A percentile compares a stretch with the other conserved stretches of the same genome.
Conservation (phyloP, 1,139 yeast species). For the Candida buenavistaensis region DNA sequence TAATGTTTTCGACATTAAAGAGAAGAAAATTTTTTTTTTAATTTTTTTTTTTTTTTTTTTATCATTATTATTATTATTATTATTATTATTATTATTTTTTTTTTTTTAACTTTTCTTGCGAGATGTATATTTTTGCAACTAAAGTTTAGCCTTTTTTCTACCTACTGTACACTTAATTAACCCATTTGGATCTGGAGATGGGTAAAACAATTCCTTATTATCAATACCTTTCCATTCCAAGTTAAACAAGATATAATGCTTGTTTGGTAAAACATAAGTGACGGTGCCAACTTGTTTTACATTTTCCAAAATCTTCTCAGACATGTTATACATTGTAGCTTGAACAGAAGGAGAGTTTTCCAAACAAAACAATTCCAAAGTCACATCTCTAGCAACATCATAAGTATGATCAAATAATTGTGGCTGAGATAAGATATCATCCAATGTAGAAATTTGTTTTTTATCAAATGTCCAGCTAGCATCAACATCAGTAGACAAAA, state of each 20-base stretch:
- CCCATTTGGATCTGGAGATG: conserved; percentile 91
- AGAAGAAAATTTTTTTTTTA: conserved; percentile 1
- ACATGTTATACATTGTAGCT: conserved; percentile 95
- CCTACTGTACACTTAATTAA: conserved; percentile 83
- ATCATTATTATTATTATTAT: no score
- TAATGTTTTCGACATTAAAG: conserved; percentile 6
- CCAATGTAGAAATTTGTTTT: conserved; percentile 48
- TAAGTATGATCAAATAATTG: conserved; percentile 69
- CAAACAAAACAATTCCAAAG: conserved; percentile 74
- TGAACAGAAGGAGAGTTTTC: conserved; percentile 92
- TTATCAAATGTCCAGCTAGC: conserved; percentile 71
- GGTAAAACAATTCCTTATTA: conserved; percentile 82
- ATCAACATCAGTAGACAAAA: conserved; percentile 83
- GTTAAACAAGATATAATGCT: conserved; percentile 81
- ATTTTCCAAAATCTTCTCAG: conserved; percentile 61
- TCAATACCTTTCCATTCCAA: conserved; percentile 83
- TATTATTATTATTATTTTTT: no score
- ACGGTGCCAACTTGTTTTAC: conserved; percentile 63
- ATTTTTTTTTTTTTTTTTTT: conserved; percentile 1
- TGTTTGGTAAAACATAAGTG: conserved; percentile 79
- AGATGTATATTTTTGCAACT: no score
- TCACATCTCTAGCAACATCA: conserved; percentile 60
- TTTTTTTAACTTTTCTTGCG: no score
- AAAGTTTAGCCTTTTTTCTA: conserved; percentile 49
- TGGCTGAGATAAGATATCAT: conserved; percentile 47